These are phyloP conservation scores for Eragrostis nindensis DNA, from an alignment of 176 grass and related monocot genomes.

Conservation along the genomic window DNA sequence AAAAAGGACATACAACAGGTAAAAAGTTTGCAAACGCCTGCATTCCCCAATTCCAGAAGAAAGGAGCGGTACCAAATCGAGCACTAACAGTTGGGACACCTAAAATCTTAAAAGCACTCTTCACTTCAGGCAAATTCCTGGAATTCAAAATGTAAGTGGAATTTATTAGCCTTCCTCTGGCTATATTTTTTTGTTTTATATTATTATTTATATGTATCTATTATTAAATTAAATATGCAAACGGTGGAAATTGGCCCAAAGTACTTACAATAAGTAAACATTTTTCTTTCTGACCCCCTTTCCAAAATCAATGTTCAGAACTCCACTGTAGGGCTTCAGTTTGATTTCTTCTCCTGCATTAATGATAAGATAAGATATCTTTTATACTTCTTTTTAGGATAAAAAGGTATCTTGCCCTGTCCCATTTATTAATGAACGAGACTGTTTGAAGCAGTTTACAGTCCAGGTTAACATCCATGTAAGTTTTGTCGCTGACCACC, in stretches of 20 bases:
- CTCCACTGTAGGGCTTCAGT: constrained; percentile 89
- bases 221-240: constrained; percentile 5
- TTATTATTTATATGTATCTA: not conserved
- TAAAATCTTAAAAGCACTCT: constrained; percentile 77
- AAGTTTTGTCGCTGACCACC: too few relatives aligned
- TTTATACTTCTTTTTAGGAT: too few relatives aligned
- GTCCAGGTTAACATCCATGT: too few relatives aligned
- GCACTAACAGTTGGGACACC: constrained; percentile 91
- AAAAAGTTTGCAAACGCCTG: constrained; percentile 80
- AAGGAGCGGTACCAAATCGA: constrained; percentile 90
- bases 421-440: too few relatives aligned
- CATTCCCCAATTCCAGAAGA: constrained; percentile 99
- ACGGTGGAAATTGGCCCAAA: not conserved
- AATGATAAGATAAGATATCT: not conserved
- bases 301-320: constrained; percentile 85
- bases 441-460: too few relatives aligned
- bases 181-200: not conserved
- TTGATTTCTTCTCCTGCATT: constrained; percentile 85
- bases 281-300: constrained; percentile 85
- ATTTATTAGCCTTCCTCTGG: constrained; percentile 9
- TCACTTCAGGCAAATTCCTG: constrained; percentile 97
- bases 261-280: constrained; percentile 90
- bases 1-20: constrained; percentile 64
- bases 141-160: constrained; percentile 35
- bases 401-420: too few relatives aligned